Base-by-base conservation (phyloP, 2,329 filamentous ascomycete species). In the Microascus cirrosus region DNA sequence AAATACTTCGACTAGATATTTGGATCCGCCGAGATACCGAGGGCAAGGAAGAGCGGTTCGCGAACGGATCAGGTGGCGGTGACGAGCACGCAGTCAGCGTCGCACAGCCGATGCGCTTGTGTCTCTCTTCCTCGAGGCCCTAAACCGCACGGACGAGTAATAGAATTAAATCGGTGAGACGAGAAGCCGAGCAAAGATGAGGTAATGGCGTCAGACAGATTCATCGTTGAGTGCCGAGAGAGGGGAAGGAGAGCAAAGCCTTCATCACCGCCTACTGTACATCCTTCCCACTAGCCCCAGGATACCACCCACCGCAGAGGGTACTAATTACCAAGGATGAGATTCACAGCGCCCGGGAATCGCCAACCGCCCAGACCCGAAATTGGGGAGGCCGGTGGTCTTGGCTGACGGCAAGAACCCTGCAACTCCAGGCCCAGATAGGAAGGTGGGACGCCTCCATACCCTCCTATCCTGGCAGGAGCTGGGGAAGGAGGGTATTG, bases 351-450 rank as follows among this genome's bases (percentile, higher is more conserved):
- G 10, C 13, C 13, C 24, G 12, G 12, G 20, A 28, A 24, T n/a
- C n/a, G n/a, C n/a, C n/a, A n/a, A n/a, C n/a, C 28, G 50, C n/a
- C 50, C 11, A 52, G 22, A 25, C 24, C 24, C 24, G 11, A 53
- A 25, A 34, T 34, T 53, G 13, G 12, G 25, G 24, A 25, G 13
- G 24, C n/a, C 20, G 24, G 22, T 52, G 22, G 24, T 5, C 15
- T n/a, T 53, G 51, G 51, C 24, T 34, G 51, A 53, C 24, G 24
- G 48, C 7, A 24, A n/a, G 32, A 18, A 36, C 42, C 15, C 28
- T 51, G 55, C 55, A 56, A 42, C 42, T 56, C 55, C 25, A 51
- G 35, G 39, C 55, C 55, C 18, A 50, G 24, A 51, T 51, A 56
- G 55, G 55, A 42, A 56, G 55, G 55, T 56, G 45, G 25, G 35